Evolutionary conservation across 768 basidiomycete genomes (phyloP), one percentile per base, ranked within the genome.

Genomic region (Rhodotorula toruloides): DNA sequence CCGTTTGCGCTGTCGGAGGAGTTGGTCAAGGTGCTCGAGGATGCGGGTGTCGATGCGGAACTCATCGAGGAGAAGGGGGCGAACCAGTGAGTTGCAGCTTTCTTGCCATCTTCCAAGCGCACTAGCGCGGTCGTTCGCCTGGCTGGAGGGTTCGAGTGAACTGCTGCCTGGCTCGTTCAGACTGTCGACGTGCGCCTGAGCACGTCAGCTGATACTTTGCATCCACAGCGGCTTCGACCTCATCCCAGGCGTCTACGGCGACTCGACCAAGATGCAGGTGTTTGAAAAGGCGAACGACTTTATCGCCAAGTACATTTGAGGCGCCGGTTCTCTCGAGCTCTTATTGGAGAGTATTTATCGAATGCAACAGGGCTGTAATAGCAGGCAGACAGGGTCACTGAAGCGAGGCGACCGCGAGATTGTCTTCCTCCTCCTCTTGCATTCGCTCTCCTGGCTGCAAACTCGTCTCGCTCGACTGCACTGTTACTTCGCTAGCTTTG

Each of bases 221-320:
- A 6, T 16, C 22, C 36, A 11, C 48, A 59, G 58, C 54, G 69
- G 69, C 13, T 70, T 65, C n/a, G 69, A 70, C 39, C 37, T 70
- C 25, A 16, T 63, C 4, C 61, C 64, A 27, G 69, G 69, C 2
- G 54, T 48, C 13, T 12, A 40, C 8, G 64, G 32, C 3, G 54
- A 66, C 22, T 7, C 19, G 53, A 32, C 44, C 22, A 48, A 52
- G 36, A 55, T 48, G 61, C 27, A 25, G 40, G 61, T 57, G 46
- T 55, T 60, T 16, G 48, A 66, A 6, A 2, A 21, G 16, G 69
- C 69, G 25, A 60, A 58, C n/a, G 69, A 65, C 19, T 70, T 66
- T 42, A 34, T 70, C 19, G 69, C 64, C 4, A 65, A 53, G 52
- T 65, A 62, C 44, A 21, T 69, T n/a, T n/a, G n/a, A n/a, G n/a